A percentile compares a stretch with the other conserved stretches of the same genome.
phyloP scores from a whole-genome alignment of 1,139 yeast species.

The Kodamaea anthophila region DNA sequence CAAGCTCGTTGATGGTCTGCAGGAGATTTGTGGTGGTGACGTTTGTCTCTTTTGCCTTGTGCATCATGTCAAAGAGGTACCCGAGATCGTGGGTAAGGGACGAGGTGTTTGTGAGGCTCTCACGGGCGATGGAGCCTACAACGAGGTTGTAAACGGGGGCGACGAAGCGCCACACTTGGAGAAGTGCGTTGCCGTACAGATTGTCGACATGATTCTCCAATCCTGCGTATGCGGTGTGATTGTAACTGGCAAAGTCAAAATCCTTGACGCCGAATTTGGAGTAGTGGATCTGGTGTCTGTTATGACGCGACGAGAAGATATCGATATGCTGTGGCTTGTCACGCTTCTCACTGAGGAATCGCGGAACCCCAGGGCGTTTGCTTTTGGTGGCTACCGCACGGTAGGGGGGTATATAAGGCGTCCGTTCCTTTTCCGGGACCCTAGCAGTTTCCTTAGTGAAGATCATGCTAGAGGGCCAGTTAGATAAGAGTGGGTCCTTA shows the following conservation, averaged over 20 bases:
- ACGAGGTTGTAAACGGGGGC: slow-evolving; percentile 67
- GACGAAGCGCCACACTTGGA: slow-evolving; percentile 78
- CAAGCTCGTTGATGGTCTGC: slow-evolving; percentile 11
- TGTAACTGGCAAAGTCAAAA: slow-evolving; percentile 84
- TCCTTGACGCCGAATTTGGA: slow-evolving; percentile 91
- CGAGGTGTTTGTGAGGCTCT: slow-evolving; percentile 13
- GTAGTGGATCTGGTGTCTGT: slow-evolving; percentile 70
- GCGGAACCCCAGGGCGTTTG: slow-evolving; percentile 31
- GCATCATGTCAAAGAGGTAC: slow-evolving; percentile 84
- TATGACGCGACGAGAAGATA: slow-evolving; percentile 72
- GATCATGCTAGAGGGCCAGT: slow-evolving; percentile 62
- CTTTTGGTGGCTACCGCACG: neutral
- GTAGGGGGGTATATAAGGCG: neutral
- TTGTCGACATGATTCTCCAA: slow-evolving; percentile 82
- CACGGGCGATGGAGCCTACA: slow-evolving; percentile 44
- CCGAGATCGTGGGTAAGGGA: slow-evolving; percentile 77
- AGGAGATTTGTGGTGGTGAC: slow-evolving; percentile 72
- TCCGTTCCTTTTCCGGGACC: slow-evolving; percentile 29
- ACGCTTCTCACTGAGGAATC: slow-evolving; percentile 50
- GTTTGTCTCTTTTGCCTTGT: slow-evolving; percentile 66
- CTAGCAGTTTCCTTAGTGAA: slow-evolving; percentile 51
- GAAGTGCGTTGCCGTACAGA: slow-evolving; percentile 70
- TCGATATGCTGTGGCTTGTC: slow-evolving; percentile 26
- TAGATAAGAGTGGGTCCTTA: slow-evolving; percentile 68
- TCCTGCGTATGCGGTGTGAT: slow-evolving; percentile 72